phyloP scores from a whole-genome alignment of 2,329 filamentous ascomycete species.

The Fusarium compactum region DNA sequence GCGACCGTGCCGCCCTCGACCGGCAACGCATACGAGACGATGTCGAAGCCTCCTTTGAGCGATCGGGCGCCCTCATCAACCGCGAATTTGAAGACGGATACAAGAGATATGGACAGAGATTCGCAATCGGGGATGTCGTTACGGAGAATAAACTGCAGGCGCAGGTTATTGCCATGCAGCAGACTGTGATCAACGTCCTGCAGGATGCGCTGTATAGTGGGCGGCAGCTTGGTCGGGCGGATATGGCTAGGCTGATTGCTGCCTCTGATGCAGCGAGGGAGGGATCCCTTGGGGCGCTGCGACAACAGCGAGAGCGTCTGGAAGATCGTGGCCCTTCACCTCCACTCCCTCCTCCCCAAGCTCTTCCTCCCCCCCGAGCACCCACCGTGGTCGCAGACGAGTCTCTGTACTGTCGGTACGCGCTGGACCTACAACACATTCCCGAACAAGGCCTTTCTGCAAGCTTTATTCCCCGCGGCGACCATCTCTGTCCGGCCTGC shows the following conservation, averaged over 20 bases:
- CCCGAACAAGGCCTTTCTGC: conserved; percentile 29
- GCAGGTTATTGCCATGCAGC: conserved; percentile 44
- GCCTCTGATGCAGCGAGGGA: conserved; percentile 44
- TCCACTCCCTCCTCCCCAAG: not conserved
- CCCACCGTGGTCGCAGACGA: conserved; percentile 22
- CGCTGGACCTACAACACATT: conserved; percentile 39
- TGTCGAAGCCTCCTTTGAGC: conserved; percentile 38
- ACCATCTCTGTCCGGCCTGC: conserved; percentile 39
- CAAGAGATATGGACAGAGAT: conserved; percentile 35
- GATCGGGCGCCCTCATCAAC: conserved; percentile 42
- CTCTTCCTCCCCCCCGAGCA: conserved; percentile 4
- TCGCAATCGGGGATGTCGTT: conserved; percentile 43
- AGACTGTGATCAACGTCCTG: conserved; percentile 45
- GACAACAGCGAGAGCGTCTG: conserved; percentile 40
- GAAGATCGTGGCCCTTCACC: conserved; percentile 10
- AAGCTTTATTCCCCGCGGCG: conserved; percentile 30
- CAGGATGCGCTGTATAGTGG: conserved; percentile 42
- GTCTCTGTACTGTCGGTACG: conserved; percentile 42
- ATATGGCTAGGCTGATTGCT: conserved; percentile 43
- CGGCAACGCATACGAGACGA: conserved; percentile 29
- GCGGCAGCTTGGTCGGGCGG: conserved; percentile 37
- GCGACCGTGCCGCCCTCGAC: conserved; percentile 4
- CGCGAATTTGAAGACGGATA: conserved; percentile 45
- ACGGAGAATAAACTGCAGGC: conserved; percentile 46
- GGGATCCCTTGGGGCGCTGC: conserved; percentile 36